phyloP scores from a whole-genome alignment of 2,329 filamentous ascomycete species.

The Colletotrichum orchidophilum region DNA sequence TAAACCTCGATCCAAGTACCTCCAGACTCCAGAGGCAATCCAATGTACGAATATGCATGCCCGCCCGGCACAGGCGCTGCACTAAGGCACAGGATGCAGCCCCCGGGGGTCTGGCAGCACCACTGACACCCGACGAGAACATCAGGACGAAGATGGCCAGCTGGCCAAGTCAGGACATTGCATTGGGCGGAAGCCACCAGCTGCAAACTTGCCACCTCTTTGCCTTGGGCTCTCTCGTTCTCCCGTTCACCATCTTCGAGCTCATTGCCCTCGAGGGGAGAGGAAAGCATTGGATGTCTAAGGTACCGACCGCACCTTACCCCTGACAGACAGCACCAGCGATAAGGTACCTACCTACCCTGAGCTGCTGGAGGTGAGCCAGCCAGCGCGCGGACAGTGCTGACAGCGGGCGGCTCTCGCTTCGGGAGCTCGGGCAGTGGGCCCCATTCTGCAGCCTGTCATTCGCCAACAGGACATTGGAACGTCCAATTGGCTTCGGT shows the following conservation, averaged over 20 bases:
- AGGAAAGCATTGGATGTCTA: too few relatives aligned
- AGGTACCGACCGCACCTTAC: neutral
- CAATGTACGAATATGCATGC: neutral
- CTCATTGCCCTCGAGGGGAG: neutral
- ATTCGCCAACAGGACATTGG: constrained; percentile 21
- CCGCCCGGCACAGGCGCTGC: neutral
- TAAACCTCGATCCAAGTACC: neutral
- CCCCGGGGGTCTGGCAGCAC: neutral
- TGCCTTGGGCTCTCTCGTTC: neutral
- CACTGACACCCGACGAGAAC: constrained; percentile 21
- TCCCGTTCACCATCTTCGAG: neutral
- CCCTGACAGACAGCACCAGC: neutral
- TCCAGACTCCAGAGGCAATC: neutral
- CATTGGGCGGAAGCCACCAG: neutral
- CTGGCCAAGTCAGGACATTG: too few relatives aligned
- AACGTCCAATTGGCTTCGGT: neutral
- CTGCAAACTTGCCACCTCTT: neutral
- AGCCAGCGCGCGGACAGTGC: constrained; percentile 20
- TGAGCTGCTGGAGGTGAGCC: neutral
- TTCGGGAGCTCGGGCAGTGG: constrained; percentile 27
- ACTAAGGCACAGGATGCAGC: neutral
- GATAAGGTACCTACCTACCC: constrained; percentile 5
- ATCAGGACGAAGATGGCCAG: neutral
- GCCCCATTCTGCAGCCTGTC: neutral
- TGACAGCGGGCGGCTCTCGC: constrained; percentile 20